Evolutionary conservation across 805 yeast genomes (phyloP).

Genomic region (Candida krabiensis): DNA sequence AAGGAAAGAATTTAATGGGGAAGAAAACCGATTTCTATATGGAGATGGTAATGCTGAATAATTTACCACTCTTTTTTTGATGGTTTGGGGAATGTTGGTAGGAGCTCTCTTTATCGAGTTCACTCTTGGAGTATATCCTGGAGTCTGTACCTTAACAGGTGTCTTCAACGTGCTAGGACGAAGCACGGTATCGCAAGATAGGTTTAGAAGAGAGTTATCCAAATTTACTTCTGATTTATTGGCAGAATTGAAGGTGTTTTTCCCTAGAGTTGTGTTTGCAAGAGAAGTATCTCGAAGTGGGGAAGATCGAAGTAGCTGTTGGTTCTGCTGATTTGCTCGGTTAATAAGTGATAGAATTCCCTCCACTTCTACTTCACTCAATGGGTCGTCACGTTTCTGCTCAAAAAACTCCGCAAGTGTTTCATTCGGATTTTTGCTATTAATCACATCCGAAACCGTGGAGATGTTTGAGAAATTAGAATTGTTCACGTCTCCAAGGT

Average conservation of each 20-base stretch:
- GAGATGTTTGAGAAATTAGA: conserved; percentile 25
- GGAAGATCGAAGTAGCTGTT: conserved; percentile 9
- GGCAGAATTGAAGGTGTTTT: conserved; percentile 2
- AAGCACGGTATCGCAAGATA: conserved; percentile 18
- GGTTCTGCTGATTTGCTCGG: conserved; percentile 34
- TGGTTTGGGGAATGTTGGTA: conserved; percentile 16
- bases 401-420: conserved; percentile 67
- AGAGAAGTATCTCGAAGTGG: background rate
- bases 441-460: conserved; percentile 9
- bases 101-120: conserved; percentile 13
- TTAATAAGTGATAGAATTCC: conserved; percentile 69
- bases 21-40: conserved; percentile 24
- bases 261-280: conserved; percentile 1
- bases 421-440: conserved; percentile 49
- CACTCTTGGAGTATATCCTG: conserved; percentile 25
- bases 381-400: conserved; percentile 72
- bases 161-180: conserved; percentile 24
- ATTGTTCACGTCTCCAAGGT: conserved; percentile 18
- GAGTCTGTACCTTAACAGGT: conserved; percentile 25
- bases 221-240: conserved; percentile 4
- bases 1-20: conserved; percentile 28
- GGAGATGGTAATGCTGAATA: conserved; percentile 31
- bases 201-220: conserved; percentile 18
- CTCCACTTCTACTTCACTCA: conserved; percentile 73
- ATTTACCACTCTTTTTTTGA: conserved; percentile 28